Percentiles rank a stretch among this genome's conserved stretches.
phyloP scores from a whole-genome alignment of 2,329 filamentous ascomycete species.

The Penicillium sclerotiorum region DNA sequence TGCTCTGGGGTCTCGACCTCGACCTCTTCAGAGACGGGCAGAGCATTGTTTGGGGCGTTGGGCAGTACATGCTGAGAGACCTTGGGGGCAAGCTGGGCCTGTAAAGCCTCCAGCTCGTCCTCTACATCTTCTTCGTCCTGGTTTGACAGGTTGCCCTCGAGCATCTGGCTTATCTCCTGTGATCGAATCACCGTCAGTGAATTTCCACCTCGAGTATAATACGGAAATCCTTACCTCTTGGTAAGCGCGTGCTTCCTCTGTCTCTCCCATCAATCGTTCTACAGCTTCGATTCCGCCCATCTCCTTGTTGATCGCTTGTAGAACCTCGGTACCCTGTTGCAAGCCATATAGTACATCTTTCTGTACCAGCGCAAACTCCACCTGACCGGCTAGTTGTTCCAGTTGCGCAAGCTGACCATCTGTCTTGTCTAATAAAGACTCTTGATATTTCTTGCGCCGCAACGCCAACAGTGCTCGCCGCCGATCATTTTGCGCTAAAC shows the following conservation, averaged over 20 bases:
- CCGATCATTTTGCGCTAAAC: slow-evolving; percentile 79
- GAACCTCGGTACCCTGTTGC: slow-evolving; percentile 85
- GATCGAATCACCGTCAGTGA: slow-evolving; percentile 15
- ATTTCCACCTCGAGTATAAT: background rate
- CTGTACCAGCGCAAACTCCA: slow-evolving; percentile 95
- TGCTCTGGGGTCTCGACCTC: slow-evolving; percentile 26
- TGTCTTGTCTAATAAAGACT: slow-evolving; percentile 83
- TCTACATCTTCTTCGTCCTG: slow-evolving; percentile 98
- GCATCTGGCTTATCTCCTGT: slow-evolving; percentile 89
- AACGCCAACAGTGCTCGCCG: slow-evolving; percentile 81
- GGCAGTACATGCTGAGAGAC: slow-evolving; percentile 35
- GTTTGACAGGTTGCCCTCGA: slow-evolving; percentile 84
- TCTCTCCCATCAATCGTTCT: slow-evolving; percentile 93
- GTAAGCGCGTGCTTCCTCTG: slow-evolving; percentile 85
- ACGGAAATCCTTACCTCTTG: slow-evolving; percentile 66
- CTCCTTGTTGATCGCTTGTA: slow-evolving; percentile 89
- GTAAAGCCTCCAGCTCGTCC: slow-evolving; percentile 84
- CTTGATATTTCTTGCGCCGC: slow-evolving; percentile 95
- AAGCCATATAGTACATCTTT: slow-evolving; percentile 94
- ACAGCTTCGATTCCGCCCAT: slow-evolving; percentile 95
- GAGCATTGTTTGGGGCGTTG: slow-evolving; percentile 36
- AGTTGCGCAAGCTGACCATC: slow-evolving; percentile 93
- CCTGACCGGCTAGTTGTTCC: slow-evolving; percentile 81
- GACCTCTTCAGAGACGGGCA: slow-evolving; percentile 34
- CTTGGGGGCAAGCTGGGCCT: slow-evolving; percentile 63